These are phyloP conservation scores for Neurospora sp. DNA, from an alignment of 495 filamentous ascomycete species.

Conservation along the genomic window DNA sequence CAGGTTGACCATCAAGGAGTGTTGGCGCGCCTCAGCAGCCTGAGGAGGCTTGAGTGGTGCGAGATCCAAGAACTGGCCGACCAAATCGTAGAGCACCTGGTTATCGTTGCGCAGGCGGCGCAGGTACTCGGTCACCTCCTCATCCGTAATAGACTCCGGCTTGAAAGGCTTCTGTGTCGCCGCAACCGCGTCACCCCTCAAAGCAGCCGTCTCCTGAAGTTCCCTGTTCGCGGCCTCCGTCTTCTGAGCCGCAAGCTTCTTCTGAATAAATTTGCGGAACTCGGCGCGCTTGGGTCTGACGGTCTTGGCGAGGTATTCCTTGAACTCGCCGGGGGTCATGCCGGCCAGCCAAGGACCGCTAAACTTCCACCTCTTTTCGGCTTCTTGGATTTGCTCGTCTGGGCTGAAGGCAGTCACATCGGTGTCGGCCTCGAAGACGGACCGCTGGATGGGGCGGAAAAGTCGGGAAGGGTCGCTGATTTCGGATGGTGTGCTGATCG, in stretches of 20 bases:
- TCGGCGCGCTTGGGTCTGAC: conserved; percentile 51
- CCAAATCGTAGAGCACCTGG: conserved; percentile 33
- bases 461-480: conserved; percentile 11
- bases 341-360: conserved; percentile 74
- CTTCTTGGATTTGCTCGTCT: conserved; percentile 15
- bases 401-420: conserved; percentile 38
- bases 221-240: conserved; percentile 24
- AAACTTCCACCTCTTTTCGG: conserved; percentile 57
- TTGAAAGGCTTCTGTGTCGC: conserved; percentile 17
- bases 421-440: conserved; percentile 50
- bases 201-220: conserved; percentile 28
- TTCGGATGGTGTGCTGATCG: conserved; percentile 41
- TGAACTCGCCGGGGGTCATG: conserved; percentile 63
- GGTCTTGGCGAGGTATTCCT: conserved; percentile 48
- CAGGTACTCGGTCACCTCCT: conserved; percentile 50
- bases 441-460: conserved; percentile 9
- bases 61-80: conserved; percentile 48
- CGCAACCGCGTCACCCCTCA: conserved; percentile 33
- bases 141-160: conserved; percentile 42
- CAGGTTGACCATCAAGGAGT: conserved; percentile 4
- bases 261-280: conserved; percentile 51
- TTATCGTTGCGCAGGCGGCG: conserved; percentile 46
- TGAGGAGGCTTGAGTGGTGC: conserved; percentile 25
- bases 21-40: not conserved
- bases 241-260: conserved; percentile 32